A percentile compares a stretch with the other conserved stretches of the same genome.
phyloP scores from a whole-genome alignment of 306 rosid genomes.

The Lagenaria siceraria region DNA sequence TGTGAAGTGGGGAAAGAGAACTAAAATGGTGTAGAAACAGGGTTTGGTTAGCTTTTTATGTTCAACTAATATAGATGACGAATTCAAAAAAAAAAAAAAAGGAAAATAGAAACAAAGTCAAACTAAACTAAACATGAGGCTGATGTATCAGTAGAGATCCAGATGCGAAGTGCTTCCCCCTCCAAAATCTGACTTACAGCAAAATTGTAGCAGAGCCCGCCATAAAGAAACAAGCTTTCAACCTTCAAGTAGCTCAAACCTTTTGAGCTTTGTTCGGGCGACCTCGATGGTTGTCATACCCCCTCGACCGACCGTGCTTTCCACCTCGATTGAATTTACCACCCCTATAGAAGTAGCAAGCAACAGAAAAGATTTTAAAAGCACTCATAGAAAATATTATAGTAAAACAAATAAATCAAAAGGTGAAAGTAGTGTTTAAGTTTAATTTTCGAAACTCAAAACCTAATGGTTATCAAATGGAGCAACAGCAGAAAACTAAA shows the following conservation, averaged over 20 bases:
- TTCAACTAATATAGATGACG: background rate
- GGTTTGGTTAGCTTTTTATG: background rate
- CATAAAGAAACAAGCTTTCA: background rate
- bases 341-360: conserved; percentile 39
- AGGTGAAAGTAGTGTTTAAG: too few species aligned
- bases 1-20: background rate
- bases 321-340: conserved; percentile 59
- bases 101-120: too few species aligned
- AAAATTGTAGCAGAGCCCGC: background rate
- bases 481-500: too few species aligned
- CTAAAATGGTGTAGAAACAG: background rate
- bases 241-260: conserved; percentile 22
- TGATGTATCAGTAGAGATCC: background rate
- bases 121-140: background rate
- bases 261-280: conserved; percentile 55
- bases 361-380: too few species aligned
- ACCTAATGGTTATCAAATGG: too few species aligned
- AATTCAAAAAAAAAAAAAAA: background rate
- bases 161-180: background rate
- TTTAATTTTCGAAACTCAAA: too few species aligned
- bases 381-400: too few species aligned
- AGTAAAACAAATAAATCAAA: too few species aligned
- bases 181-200: background rate
- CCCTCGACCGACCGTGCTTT: conserved; percentile 53
- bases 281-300: conserved; percentile 18